Percentiles rank a stretch among this genome's conserved stretches.
Evolutionary conservation across 345 rosid genomes (phyloP).

Genomic region (Hibiscus syriacus): DNA sequence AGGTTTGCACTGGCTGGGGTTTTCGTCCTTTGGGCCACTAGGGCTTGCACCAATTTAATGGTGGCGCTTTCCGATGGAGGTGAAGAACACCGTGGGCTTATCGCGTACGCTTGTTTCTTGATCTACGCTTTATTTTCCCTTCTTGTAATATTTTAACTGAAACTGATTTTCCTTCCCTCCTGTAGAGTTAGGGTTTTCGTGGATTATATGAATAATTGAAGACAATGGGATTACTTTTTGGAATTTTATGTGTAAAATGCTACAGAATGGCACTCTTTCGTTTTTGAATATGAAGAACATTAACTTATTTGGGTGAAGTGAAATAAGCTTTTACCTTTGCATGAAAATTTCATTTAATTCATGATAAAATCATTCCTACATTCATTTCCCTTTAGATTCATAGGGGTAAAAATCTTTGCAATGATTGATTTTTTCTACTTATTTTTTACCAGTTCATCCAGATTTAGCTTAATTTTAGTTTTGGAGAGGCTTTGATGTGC

Average conservation of each 20-base stretch:
- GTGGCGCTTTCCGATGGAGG: constrained; percentile 83
- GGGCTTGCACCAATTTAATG: constrained; percentile 67
- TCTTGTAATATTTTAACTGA: constrained; percentile 68
- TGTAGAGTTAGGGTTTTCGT: no score
- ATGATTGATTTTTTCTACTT: no score
- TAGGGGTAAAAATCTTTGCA: no score
- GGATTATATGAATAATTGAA: no score
- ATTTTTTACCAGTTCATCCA: no score
- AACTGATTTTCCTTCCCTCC: background rate
- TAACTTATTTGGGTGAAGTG: background rate
- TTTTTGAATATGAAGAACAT: background rate
- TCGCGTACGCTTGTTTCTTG: constrained; percentile 92
- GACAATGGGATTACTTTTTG: background rate
- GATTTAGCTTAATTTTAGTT: no score
- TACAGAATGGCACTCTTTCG: background rate
- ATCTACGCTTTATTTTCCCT: constrained; percentile 84
- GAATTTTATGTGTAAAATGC: background rate
- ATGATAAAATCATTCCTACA: background rate
- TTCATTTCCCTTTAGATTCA: no score
- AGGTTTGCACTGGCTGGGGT: constrained; percentile 46
- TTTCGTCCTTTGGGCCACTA: constrained; percentile 77
- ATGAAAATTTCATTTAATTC: background rate
- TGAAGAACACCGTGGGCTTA: constrained; percentile 83
- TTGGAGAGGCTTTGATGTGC: no score
- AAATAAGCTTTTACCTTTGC: background rate